Percentiles rank a stretch among this genome's conserved stretches.
Conservation (phyloP, 1,284 basidiomycete genomes). For the Apiotrichum gracile region DNA sequence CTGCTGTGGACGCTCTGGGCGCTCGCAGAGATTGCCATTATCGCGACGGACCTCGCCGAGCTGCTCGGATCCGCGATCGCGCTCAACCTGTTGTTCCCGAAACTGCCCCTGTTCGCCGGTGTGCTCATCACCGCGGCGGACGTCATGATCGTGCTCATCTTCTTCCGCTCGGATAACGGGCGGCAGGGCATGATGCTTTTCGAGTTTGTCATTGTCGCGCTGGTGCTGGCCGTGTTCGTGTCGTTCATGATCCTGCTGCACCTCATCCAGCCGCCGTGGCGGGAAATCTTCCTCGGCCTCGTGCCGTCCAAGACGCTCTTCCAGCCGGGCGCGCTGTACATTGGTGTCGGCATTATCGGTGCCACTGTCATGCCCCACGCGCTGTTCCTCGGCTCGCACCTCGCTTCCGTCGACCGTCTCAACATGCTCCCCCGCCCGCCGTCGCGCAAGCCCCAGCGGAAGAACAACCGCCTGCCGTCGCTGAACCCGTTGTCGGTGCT, state of each 20-base stretch:
- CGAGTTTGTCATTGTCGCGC: constrained; percentile 62
- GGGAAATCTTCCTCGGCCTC: constrained; percentile 73
- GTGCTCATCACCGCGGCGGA: constrained; percentile 79
- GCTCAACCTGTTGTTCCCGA: constrained; percentile 72
- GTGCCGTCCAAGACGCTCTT: constrained; percentile 59
- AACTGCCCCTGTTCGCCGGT: constrained; percentile 69
- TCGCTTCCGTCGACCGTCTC: constrained; percentile 71
- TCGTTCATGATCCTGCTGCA: constrained; percentile 77
- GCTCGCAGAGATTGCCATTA: constrained; percentile 74
- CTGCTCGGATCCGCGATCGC: constrained; percentile 75
- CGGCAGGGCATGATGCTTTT: constrained; percentile 55
- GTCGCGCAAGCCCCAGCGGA: not conserved
- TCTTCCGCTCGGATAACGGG: constrained; percentile 40
- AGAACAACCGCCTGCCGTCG: constrained; percentile 16
- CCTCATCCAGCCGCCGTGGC: constrained; percentile 70
- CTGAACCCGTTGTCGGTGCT: constrained; percentile 14
- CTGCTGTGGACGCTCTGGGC: constrained; percentile 50
- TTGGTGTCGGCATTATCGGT: constrained; percentile 58
- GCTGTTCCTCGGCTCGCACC: constrained; percentile 78
- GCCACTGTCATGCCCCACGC: constrained; percentile 85
- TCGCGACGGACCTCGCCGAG: constrained; percentile 57
- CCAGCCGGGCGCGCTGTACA: constrained; percentile 60
- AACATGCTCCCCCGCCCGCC: constrained; percentile 38
- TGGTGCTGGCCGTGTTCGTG: constrained; percentile 69
- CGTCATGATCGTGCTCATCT: constrained; percentile 58